phyloP scores from a whole-genome alignment of 2,329 filamentous ascomycete species.

The Stagonosporopsis chrysanthemi region DNA sequence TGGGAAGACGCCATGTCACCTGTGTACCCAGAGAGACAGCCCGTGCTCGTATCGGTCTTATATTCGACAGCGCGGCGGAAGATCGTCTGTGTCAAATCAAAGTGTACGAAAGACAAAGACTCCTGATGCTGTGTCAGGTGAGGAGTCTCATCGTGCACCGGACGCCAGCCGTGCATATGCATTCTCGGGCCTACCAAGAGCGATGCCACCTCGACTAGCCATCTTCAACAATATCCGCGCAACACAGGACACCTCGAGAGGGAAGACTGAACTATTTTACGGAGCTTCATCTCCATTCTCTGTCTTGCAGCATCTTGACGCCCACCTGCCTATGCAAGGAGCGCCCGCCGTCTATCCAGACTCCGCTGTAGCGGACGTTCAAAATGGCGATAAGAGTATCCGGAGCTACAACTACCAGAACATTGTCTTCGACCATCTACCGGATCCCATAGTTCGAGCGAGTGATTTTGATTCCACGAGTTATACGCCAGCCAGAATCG shows the following conservation, averaged over 20 bases:
- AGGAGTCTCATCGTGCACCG: neutral
- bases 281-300: conserved; percentile 19
- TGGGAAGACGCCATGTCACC: conserved; percentile 5
- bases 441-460: neutral
- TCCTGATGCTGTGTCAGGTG: neutral
- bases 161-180: neutral
- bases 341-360: conserved; percentile 3
- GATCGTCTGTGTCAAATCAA: neutral
- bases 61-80: conserved; percentile 3
- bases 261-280: conserved; percentile 15
- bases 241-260: conserved; percentile 10
- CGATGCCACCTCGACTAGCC: conserved; percentile 12
- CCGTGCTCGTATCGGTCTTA: conserved; percentile 15
- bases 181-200: neutral
- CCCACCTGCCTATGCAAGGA: conserved; percentile 14
- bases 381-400: conserved; percentile 14
- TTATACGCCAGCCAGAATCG: conserved; percentile 10
- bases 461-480: neutral
- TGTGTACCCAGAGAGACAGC: conserved; percentile 7
- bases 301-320: conserved; percentile 16
- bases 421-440: conserved; percentile 15
- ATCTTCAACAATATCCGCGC: conserved; percentile 21
- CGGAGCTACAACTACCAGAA: conserved; percentile 18
- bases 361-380: conserved; percentile 1
- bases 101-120: neutral